Percentiles rank a stretch among this genome's conserved stretches.
phyloP scores from a whole-genome alignment of 106 monocot genomes.

The Dendrobium huoshanense region DNA sequence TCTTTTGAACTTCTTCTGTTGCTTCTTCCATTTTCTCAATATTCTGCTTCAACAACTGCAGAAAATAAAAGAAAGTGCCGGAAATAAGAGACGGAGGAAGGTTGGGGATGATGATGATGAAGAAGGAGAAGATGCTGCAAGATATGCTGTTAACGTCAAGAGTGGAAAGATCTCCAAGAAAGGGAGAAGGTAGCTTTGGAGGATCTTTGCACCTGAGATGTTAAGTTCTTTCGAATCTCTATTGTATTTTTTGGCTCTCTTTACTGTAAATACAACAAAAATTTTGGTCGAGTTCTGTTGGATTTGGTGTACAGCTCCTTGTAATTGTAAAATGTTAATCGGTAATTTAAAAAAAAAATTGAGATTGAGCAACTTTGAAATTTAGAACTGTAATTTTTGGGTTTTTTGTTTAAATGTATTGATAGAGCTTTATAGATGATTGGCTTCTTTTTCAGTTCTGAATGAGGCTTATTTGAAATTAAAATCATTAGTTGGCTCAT shows the following conservation, averaged over 20 bases:
- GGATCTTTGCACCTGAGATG: neutral
- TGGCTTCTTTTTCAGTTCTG: too few species aligned
- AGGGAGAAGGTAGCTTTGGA: neutral
- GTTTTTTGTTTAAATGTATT: too few species aligned
- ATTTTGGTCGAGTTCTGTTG: neutral
- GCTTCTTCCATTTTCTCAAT: neutral
- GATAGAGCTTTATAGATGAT: too few species aligned
- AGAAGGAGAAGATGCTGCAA: constrained; percentile 21
- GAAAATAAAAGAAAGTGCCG: constrained; percentile 49
- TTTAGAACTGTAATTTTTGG: too few species aligned
- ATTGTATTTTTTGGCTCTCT: neutral
- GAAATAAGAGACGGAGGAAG: constrained; percentile 34
- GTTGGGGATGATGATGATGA: constrained; percentile 44
- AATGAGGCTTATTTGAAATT: too few species aligned
- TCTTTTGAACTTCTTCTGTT: neutral
- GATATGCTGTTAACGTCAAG: constrained; percentile 3
- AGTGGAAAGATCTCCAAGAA: neutral
- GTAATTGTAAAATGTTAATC: too few species aligned
- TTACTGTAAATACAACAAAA: neutral
- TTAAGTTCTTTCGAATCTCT: neutral
- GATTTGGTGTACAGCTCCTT: too few species aligned
- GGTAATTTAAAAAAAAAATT: too few species aligned
- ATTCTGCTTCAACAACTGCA: constrained; percentile 8
- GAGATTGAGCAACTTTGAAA: too few species aligned
- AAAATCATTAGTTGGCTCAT: too few species aligned